Base-by-base conservation (phyloP, 1,139 yeast genomes). In the Saccharomyces hybrid region DNA sequence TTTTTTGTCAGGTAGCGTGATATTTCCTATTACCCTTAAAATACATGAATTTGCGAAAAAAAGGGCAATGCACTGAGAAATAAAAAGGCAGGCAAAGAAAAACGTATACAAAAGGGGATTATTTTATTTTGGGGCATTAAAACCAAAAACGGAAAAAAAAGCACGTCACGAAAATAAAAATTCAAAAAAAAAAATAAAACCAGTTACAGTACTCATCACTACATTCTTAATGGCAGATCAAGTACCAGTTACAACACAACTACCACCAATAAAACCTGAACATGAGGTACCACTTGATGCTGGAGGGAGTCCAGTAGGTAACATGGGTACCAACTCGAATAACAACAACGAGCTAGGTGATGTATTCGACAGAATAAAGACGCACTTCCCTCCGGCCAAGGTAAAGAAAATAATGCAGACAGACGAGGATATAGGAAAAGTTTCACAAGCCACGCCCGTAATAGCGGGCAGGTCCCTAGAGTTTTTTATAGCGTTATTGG, bases 381-480 rank as follows among this genome's bases (percentile, higher is more conserved):
- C 98, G 49, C 96, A 93, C 66, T 91, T 93, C 73, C 99, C 99
- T 4, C 95, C 96, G 51, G 99, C 99, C 3, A 81, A 98, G 59
- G 91, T 93, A 68, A 93, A 93, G 74, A 88, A 95, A 66, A 82
- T 93, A 56, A 91, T 93, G 97, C 99, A 93, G 68, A 85, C 96
- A 51, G 99, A 93, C 70, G 99, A 93, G 63, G 99, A 93, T 61
- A 91, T 93, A 51, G 99, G 99, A 5, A 93, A 93, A 70, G 99
- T 95, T n/a, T 97, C 99, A 8, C 98, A 91, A 69, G 98, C 97
- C 3, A 93, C 99, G 2, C 99, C 99, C 0, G 86, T 93, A 26
- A 91, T 91, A 31, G 96, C 93, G 11, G 97, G 99, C 8, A 80
- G 96, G 59, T 96, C 98, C 0, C 76, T 93, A 54, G 99, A 93